Percentiles rank a stretch among this genome's conserved stretches.
Conservation (phyloP, 106 monocot genomes). For the Phalaenopsis aphrodite region DNA sequence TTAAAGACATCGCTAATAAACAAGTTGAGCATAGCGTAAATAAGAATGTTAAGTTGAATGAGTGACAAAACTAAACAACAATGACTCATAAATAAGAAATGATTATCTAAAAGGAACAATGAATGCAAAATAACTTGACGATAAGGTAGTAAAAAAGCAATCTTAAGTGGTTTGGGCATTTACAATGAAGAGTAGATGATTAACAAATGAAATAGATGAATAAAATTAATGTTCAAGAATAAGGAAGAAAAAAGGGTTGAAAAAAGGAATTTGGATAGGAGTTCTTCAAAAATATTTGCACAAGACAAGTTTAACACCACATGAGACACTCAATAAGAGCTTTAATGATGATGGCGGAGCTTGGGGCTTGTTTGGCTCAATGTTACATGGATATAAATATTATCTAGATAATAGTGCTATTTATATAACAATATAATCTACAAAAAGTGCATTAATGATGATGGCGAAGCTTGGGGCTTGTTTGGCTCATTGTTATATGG, state of each 20-base stretch:
- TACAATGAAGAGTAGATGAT: neutral
- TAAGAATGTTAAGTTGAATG: neutral
- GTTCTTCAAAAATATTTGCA: no score
- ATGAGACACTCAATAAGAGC: neutral
- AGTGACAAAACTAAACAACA: no score
- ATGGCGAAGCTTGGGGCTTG: neutral
- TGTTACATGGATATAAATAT: neutral
- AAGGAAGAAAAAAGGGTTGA: no score
- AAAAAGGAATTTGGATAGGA: no score
- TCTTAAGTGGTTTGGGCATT: neutral
- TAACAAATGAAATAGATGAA: neutral
- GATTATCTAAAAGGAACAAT: no score
- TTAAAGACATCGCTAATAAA: neutral
- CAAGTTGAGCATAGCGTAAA: neutral
- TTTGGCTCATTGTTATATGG: neutral
- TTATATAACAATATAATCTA: neutral
- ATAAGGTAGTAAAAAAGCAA: neutral
- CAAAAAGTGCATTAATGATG: neutral
- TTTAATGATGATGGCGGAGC: neutral
- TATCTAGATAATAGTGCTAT: neutral
- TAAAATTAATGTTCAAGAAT: neutral
- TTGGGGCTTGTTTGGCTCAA: neutral
- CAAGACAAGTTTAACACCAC: no score
- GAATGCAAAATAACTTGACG: no score
- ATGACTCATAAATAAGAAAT: no score